phyloP scores from a whole-genome alignment of 2,329 filamentous ascomycete genomes.

The Clarireedia monteithiana region DNA sequence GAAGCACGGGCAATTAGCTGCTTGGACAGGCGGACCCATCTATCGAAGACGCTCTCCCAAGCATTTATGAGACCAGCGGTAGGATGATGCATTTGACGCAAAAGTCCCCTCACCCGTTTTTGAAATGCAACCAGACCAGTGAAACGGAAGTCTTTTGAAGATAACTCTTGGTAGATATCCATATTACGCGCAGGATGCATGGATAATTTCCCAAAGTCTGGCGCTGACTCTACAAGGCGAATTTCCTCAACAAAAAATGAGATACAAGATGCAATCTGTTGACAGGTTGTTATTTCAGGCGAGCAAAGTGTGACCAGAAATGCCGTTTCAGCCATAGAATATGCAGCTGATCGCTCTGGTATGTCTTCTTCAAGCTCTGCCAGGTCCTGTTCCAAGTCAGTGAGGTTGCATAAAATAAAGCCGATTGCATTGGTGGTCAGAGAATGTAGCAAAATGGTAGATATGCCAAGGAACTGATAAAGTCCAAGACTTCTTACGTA shows the following conservation, averaged over 20 bases:
- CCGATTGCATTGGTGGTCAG: neutral
- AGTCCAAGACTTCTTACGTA: conserved; percentile 13
- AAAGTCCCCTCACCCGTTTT: conserved; percentile 52
- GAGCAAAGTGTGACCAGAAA: conserved; percentile 58
- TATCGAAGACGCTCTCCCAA: conserved; percentile 59
- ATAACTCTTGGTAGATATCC: conserved; percentile 53
- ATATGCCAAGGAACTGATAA: neutral
- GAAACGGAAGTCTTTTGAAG: conserved; percentile 56
- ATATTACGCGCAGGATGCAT: conserved; percentile 51
- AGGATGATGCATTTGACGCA: conserved; percentile 53
- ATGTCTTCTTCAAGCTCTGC: conserved; percentile 46
- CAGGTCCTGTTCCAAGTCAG: conserved; percentile 38
- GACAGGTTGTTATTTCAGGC: conserved; percentile 56
- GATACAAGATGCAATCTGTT: conserved; percentile 55
- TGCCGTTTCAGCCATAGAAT: conserved; percentile 52
- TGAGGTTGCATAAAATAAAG: too few relatives aligned
- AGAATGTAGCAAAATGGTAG: conserved; percentile 1
- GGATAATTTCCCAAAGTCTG: conserved; percentile 42
- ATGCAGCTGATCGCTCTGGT: conserved; percentile 44
- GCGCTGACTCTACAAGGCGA: conserved; percentile 43
- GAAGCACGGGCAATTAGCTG: conserved; percentile 47
- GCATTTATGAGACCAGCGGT: conserved; percentile 59
- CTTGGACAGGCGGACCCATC: conserved; percentile 56
- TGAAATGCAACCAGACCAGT: conserved; percentile 65
- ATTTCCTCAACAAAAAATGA: conserved; percentile 56